Evolutionary conservation across 768 basidiomycete genomes (phyloP), one percentile per base, ranked within the genome.

Genomic region (Mycena latifolia): DNA sequence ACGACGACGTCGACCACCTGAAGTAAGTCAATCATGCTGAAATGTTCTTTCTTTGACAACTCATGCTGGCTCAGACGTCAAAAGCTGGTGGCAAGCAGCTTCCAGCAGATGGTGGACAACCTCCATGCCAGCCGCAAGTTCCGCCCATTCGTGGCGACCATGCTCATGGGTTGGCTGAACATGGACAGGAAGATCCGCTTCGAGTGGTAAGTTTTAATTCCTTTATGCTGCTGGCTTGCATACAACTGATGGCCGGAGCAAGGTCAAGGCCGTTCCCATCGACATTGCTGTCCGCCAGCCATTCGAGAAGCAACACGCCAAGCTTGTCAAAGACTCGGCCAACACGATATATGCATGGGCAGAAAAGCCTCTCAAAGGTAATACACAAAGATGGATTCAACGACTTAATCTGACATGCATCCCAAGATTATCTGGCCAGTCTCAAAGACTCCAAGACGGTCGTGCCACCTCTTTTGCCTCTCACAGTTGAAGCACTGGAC

Each of bases 31-130:
- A n/a, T n/a, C n/a, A n/a, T n/a, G n/a, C n/a, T n/a, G n/a, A n/a
- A n/a, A n/a, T n/a, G n/a, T n/a, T n/a, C n/a, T n/a, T n/a, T n/a
- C n/a, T n/a, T n/a, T n/a, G n/a, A n/a, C 25, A 35, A 66, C 53
- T 22, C 15, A n/a, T n/a, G n/a, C 10, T 35, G 29, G n/a, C n/a
- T n/a, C 46, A 66, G 65, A 37, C 58, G 65, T 37, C 65, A 66
- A 20, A 17, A 35, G 24, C 39, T 66, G 11, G 54, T 66, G n/a
- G 27, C 51, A 22, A 45, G 18, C 12, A 58, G 58, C 45, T 54
- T 60, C 46, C n/a, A 37, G 22, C 14, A 55, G 9, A 59, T 66
- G 57, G 65, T 61, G 25, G 8, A 60, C 7, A 66, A 22, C 29
- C 33, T 66, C 25, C 41, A 66, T 33, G 17, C n/a, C 24, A 65